A percentile compares a stretch with the other conserved stretches of the same genome.
phyloP scores from a whole-genome alignment of 2,329 filamentous ascomycete species.

The Alternaria atra region DNA sequence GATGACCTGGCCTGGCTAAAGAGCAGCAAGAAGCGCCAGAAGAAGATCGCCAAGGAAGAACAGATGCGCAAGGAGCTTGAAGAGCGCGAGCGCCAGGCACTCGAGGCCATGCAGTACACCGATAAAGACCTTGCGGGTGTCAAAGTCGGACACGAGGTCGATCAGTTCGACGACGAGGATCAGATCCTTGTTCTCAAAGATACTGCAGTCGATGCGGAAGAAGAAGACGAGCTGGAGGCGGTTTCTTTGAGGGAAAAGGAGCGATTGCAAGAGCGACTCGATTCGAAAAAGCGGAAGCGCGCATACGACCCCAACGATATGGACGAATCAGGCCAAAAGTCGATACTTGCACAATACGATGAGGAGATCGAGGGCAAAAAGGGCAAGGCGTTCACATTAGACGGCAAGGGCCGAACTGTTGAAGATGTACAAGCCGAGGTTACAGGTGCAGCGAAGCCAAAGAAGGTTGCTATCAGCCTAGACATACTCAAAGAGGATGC shows the following conservation, averaged over 20 bases:
- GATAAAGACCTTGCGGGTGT: slow-evolving; percentile 87
- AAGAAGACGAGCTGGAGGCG: slow-evolving; percentile 90
- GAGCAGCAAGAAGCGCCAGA: slow-evolving; percentile 91
- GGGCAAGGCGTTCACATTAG: slow-evolving; percentile 84
- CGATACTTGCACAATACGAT: slow-evolving; percentile 89
- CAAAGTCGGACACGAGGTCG: slow-evolving; percentile 88
- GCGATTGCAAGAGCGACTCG: slow-evolving; percentile 76
- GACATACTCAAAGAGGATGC: slow-evolving; percentile 73
- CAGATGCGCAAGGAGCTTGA: slow-evolving; percentile 78
- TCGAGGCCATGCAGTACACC: slow-evolving; percentile 74
- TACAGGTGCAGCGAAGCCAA: slow-evolving; percentile 64
- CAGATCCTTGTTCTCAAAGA: slow-evolving; percentile 97
- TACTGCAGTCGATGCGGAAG: slow-evolving; percentile 80
- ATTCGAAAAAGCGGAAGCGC: slow-evolving; percentile 88
- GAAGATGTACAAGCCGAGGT: slow-evolving; percentile 69
- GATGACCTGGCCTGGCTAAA: slow-evolving; percentile 89
- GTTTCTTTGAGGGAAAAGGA: slow-evolving; percentile 75
- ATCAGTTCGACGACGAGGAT: slow-evolving; percentile 82
- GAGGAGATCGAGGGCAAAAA: slow-evolving; percentile 95
- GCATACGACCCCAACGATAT: slow-evolving; percentile 86
- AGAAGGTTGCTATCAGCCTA: slow-evolving; percentile 76
- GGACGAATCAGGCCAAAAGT: slow-evolving; percentile 69
- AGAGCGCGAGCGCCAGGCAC: slow-evolving; percentile 72
- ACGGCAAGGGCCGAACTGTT: slow-evolving; percentile 73
- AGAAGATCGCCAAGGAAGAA: slow-evolving; percentile 80